Evolutionary conservation across 2,329 filamentous ascomycete species (phyloP), one percentile per base, ranked within the genome.

Genomic region (Madurella mycetomatis): DNA sequence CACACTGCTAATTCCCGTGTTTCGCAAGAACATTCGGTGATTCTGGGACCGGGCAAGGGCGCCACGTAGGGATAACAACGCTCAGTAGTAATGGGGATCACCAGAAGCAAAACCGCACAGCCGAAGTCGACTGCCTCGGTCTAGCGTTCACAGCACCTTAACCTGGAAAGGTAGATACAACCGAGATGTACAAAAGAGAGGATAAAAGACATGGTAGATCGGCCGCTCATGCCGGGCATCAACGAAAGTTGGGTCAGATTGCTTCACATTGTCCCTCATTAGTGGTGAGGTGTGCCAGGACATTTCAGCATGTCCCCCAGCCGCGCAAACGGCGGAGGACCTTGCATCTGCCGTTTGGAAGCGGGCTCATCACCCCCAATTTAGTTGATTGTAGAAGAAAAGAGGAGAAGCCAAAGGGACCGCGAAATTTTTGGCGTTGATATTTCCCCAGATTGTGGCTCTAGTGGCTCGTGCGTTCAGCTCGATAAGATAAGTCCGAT

Each of bases 351-450:
- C 74, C 71, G 73, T 79, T 69, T 71, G 73, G 68, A 78, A 79
- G 80, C 82, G 79, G 76, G 76, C 84, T 88, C 87, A 81, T 91
- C 86, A 86, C 78, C 70, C 82, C 84, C 86, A 85, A 81, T 82
- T 83, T 90, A 90, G 86, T 90, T 89, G 84, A 72, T 80, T 82
- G 72, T 69, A 73, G 77, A 80, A 74, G 70, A 73, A 73, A 71
- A 62, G 64, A 69, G 45, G 19, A 50, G 37, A 40, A 42, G 37
- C 12, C 30, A 19, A 32, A 17, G 19, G 8, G 42, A 19, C 42
- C 31, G 7, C 25, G n/a, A 44, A 49, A 53, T 54, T 54, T 49
- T 52, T 45, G 51, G 47, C 16, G 34, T 48, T 43, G 51, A 49
- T 48, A 46, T 55, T 13, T 4, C 2, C 25, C 16, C 1, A 37